A percentile compares a stretch with the other conserved stretches of the same genome.
These are phyloP conservation scores for Xerocomus cyaneibrunnescens DNA, from an alignment of 1,284 basidiomycete genomes.

Conservation along the genomic window DNA sequence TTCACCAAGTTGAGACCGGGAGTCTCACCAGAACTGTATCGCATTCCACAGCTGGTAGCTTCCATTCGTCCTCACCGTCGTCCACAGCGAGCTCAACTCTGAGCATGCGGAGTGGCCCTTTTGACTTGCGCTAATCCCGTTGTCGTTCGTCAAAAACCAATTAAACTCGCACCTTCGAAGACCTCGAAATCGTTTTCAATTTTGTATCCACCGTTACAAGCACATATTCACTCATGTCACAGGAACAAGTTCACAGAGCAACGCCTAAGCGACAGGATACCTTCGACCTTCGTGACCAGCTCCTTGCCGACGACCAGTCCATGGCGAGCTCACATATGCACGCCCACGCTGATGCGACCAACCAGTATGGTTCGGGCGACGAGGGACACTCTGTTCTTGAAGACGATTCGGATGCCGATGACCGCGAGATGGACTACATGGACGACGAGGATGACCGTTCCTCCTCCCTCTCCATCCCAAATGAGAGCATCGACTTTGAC, in stretches of 20 bases:
- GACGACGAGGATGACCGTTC: constrained; percentile 75
- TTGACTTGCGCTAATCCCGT: constrained; percentile 1
- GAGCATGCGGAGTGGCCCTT: constrained; percentile 21
- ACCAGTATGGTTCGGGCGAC: constrained; percentile 43
- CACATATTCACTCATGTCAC: constrained; percentile 25
- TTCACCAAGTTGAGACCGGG: neutral
- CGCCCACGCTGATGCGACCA: constrained; percentile 54
- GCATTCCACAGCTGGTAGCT: too few relatives aligned
- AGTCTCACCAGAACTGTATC: neutral
- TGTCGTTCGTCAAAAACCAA: neutral
- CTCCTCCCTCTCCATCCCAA: constrained; percentile 82
- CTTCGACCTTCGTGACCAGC: constrained; percentile 67
- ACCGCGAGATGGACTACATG: constrained; percentile 58
- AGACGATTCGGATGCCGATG: constrained; percentile 72
- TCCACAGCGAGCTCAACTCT: constrained; percentile 14
- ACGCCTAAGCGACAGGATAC: constrained; percentile 54
- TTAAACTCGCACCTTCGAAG: neutral
- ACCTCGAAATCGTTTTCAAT: neutral
- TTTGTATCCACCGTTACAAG: constrained; percentile 1
- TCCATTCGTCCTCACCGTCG: constrained; percentile 5
- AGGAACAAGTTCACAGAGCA: constrained; percentile 23
- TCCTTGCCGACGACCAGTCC: constrained; percentile 57
- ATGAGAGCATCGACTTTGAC: constrained; percentile 89
- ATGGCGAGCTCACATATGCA: constrained; percentile 48
- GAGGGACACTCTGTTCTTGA: constrained; percentile 77